phyloP scores from a whole-genome alignment of 805 yeast species.

The Yamadazyma olivae region DNA sequence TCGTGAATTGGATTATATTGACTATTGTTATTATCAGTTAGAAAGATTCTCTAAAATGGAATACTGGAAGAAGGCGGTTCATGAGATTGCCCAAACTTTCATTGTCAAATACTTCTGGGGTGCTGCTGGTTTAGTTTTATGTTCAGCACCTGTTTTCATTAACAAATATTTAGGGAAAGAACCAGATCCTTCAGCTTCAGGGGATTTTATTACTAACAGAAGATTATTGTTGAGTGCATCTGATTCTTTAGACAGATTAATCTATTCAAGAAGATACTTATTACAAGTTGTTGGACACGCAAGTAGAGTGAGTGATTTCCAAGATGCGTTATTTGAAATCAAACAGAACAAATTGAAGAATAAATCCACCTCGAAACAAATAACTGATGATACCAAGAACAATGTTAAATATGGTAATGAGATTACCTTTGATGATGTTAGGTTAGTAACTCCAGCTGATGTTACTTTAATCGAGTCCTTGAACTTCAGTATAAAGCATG shows the following conservation, averaged over 20 bases:
- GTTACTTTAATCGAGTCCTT: conserved; percentile 66
- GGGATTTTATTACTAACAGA: conserved; percentile 87
- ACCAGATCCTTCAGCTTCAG: conserved; percentile 51
- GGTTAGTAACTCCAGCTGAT: conserved; percentile 83
- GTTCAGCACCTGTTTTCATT: conserved; percentile 85
- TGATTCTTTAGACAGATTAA: conserved; percentile 82
- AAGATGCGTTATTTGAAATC: conserved; percentile 57
- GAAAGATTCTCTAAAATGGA: conserved; percentile 76
- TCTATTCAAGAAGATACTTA: conserved; percentile 78
- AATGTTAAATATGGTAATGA: conserved; percentile 44
- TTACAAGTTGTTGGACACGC: conserved; percentile 85
- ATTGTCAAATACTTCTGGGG: conserved; percentile 94
- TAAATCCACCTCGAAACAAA: background rate
- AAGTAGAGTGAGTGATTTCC: conserved; percentile 66
- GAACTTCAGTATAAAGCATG: conserved; percentile 70
- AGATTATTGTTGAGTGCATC: conserved; percentile 80
- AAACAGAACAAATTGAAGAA: conserved; percentile 16
- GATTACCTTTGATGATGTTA: conserved; percentile 69
- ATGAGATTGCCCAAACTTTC: conserved; percentile 83
- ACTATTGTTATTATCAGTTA: conserved; percentile 75
- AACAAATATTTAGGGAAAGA: conserved; percentile 47
- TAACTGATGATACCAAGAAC: background rate
- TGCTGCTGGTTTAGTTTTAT: conserved; percentile 84
- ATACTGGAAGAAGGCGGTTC: conserved; percentile 70
- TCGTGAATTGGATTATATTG: conserved; percentile 74